A percentile compares a stretch with the other conserved stretches of the same genome.
Conservation (phyloP, 2,329 filamentous ascomycete species). For the Fusarium goolgardi region DNA sequence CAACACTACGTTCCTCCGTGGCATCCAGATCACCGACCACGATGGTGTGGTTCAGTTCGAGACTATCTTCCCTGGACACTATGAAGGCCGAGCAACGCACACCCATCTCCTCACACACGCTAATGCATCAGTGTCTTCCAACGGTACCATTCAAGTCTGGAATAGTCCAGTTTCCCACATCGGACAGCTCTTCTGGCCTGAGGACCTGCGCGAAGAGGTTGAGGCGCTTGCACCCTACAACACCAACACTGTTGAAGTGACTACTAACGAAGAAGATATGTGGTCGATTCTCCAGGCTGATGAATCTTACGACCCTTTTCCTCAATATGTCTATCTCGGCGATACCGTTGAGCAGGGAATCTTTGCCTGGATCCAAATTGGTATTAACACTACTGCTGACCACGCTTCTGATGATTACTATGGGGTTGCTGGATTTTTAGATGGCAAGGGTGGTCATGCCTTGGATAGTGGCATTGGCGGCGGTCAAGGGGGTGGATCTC, state of each 20-base stretch:
- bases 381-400: slow-evolving; percentile 8
- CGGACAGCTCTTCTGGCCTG: slow-evolving; percentile 19
- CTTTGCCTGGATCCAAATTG: slow-evolving; percentile 19
- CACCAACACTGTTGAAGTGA: slow-evolving; percentile 5
- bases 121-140: slow-evolving; percentile 11
- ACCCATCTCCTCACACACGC: slow-evolving; percentile 10
- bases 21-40: slow-evolving; percentile 14
- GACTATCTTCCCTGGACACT: slow-evolving; percentile 15
- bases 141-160: slow-evolving; percentile 16
- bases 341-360: slow-evolving; percentile 16
- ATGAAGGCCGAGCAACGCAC: slow-evolving; percentile 6
- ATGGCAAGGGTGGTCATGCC: slow-evolving; percentile 1
- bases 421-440: slow-evolving; percentile 14
- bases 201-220: background rate
- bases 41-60: slow-evolving; percentile 17
- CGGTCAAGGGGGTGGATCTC: background rate
- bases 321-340: slow-evolving; percentile 13
- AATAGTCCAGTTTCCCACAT: slow-evolving; percentile 22
- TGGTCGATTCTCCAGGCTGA: slow-evolving; percentile 13
- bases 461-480: slow-evolving; percentile 17
- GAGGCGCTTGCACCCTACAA: slow-evolving; percentile 6
- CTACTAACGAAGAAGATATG: slow-evolving; percentile 15
- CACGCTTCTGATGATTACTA: slow-evolving; percentile 5
- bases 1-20: slow-evolving; percentile 17
- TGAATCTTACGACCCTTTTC: slow-evolving; percentile 20